These are phyloP conservation scores for Symbiotaphrina buchneri DNA, from an alignment of 495 filamentous ascomycete genomes.

Conservation along the genomic window DNA sequence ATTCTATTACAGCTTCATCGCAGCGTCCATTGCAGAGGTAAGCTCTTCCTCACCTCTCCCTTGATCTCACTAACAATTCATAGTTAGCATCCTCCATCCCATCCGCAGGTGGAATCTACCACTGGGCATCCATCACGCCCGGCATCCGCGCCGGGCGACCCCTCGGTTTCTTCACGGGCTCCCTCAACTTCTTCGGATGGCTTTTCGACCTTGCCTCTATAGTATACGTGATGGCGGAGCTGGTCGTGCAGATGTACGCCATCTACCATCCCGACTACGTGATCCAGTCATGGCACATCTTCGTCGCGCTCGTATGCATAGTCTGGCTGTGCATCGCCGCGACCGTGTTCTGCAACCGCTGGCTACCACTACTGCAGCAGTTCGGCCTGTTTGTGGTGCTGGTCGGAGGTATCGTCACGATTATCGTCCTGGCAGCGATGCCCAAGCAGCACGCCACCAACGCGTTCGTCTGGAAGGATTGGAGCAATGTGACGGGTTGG, in stretches of 20 bases:
- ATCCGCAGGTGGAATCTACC: conserved; percentile 64
- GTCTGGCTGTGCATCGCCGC: conserved; percentile 40
- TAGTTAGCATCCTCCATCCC: conserved; percentile 60
- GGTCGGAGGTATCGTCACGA: conserved; percentile 42
- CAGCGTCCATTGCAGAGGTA: conserved; percentile 5
- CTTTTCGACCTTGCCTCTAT: conserved; percentile 43
- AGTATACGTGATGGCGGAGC: conserved; percentile 40
- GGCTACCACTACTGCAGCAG: conserved; percentile 41
- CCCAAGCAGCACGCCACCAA: conserved; percentile 35
- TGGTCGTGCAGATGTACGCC: conserved; percentile 48
- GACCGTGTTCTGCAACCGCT: conserved; percentile 46
- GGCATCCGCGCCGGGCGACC: conserved; percentile 43
- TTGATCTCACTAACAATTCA: conserved; percentile 24
- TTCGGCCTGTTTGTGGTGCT: conserved; percentile 48
- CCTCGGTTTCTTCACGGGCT: conserved; percentile 59
- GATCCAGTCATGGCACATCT: conserved; percentile 50
- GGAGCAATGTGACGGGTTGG: conserved; percentile 47
- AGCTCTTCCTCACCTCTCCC: conserved; percentile 20
- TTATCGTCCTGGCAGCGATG: conserved; percentile 58
- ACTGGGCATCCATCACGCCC: conserved; percentile 61
- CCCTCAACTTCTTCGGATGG: conserved; percentile 69
- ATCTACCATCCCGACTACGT: conserved; percentile 41
- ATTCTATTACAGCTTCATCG: conserved; percentile 23
- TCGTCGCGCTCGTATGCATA: conserved; percentile 41
- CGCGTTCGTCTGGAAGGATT: conserved; percentile 36